Conservation (phyloP, 352 stramenopile species). For the Globisporangium irregulare region DNA sequence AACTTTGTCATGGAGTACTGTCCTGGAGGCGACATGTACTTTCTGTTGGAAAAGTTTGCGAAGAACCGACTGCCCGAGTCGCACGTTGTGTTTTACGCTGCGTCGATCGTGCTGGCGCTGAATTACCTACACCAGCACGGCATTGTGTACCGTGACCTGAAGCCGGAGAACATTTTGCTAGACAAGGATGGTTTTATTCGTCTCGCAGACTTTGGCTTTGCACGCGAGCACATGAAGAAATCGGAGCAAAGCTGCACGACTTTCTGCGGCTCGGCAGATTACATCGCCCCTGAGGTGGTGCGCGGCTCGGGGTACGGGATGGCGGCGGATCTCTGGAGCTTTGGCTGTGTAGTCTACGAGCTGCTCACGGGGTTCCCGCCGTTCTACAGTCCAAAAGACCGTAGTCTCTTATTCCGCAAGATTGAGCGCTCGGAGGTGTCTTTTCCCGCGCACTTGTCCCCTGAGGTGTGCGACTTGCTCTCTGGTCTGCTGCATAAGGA, state of each 20-base stretch:
- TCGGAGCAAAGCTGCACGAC: conserved; percentile 67
- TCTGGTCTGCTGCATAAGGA: conserved; percentile 64
- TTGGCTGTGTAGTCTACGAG: conserved; percentile 88
- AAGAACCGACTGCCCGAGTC: conserved; percentile 93
- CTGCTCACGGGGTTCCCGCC: conserved; percentile 81
- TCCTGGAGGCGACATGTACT: conserved; percentile 95
- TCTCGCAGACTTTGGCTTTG: conserved; percentile 84
- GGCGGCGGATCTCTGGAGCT: conserved; percentile 82
- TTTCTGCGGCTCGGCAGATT: conserved; percentile 83
- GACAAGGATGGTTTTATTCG: conserved; percentile 89
- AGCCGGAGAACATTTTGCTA: conserved; percentile 90
- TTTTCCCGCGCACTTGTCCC: conserved; percentile 91
- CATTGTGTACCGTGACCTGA: conserved; percentile 89
- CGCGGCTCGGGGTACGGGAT: conserved; percentile 70
- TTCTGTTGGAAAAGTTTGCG: conserved; percentile 86
- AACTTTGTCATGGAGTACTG: conserved; percentile 99
- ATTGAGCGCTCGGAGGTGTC: conserved; percentile 91
- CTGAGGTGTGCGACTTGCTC: conserved; percentile 57
- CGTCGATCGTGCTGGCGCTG: conserved; percentile 95
- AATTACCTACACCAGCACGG: conserved; percentile 78
- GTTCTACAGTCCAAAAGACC: conserved; percentile 91
- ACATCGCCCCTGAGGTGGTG: conserved; percentile 83
- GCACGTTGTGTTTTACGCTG: conserved; percentile 95
- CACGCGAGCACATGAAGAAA: conserved; percentile 45
- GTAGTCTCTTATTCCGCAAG: conserved; percentile 95